phyloP scores from a whole-genome alignment of 805 yeast species.

The Sungouiella thailandica region DNA sequence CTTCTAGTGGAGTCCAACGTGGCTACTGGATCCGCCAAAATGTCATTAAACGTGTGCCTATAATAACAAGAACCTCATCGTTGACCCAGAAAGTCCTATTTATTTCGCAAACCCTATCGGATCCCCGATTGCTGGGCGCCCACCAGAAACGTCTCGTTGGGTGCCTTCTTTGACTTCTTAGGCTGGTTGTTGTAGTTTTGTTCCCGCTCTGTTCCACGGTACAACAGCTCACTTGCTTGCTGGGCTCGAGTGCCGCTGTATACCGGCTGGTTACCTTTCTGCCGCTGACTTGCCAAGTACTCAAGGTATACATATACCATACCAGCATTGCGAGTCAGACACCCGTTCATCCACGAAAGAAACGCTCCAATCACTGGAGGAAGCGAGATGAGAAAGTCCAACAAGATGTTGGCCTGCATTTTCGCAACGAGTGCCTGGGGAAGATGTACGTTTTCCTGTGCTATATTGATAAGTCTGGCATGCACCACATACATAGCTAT shows the following conservation, averaged over 20 bases:
- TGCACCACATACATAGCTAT: slow-evolving; percentile 74
- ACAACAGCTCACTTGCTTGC: background rate
- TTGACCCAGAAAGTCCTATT: no score
- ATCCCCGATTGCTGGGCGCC: slow-evolving; percentile 6
- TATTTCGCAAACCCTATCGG: slow-evolving; percentile 1
- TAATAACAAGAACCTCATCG: no score
- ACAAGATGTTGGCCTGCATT: slow-evolving; percentile 67
- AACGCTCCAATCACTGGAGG: slow-evolving; percentile 79
- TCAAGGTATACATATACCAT: slow-evolving; percentile 46
- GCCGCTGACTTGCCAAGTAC: slow-evolving; percentile 6
- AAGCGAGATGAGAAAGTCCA: slow-evolving; percentile 70
- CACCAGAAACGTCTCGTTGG: background rate
- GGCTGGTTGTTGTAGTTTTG: slow-evolving; percentile 1
- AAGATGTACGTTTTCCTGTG: slow-evolving; percentile 50
- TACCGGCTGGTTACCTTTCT: slow-evolving; percentile 7
- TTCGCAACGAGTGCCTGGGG: slow-evolving; percentile 60
- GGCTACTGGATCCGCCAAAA: no score
- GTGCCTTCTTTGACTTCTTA: background rate
- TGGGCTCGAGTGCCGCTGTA: slow-evolving; percentile 7
- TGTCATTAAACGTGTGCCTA: no score
- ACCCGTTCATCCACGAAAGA: slow-evolving; percentile 75
- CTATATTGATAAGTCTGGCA: slow-evolving; percentile 57
- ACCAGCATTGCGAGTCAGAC: slow-evolving; percentile 88
- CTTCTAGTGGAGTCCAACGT: no score
- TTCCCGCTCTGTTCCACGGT: slow-evolving; percentile 1